Conservation (phyloP, 2,329 filamentous ascomycete species). For the Coleophoma eucalyptorum region DNA sequence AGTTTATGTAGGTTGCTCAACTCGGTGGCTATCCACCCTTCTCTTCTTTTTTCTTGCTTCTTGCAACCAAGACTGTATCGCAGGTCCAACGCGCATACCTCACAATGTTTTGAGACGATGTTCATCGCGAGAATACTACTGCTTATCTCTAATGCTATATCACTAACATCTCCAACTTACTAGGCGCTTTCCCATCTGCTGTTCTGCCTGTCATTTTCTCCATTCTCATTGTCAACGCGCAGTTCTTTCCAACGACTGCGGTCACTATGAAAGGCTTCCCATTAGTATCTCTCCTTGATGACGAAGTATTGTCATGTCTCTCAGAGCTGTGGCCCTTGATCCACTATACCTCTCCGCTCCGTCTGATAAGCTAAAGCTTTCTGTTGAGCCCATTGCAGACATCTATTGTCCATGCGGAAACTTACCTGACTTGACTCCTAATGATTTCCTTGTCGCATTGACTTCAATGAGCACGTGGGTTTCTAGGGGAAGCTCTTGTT, state of each 20-base stretch:
- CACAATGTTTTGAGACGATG: no score
- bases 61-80: no score
- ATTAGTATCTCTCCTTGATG: not conserved
- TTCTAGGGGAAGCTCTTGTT: slow-evolving; percentile 12
- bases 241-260: not conserved
- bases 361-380: slow-evolving; percentile 11
- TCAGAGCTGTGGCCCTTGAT: slow-evolving; percentile 11
- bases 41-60: no score
- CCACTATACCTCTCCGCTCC: slow-evolving; percentile 7
- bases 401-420: slow-evolving; percentile 4
- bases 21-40: no score
- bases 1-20: no score
- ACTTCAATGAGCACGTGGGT: slow-evolving; percentile 20
- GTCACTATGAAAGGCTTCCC: slow-evolving; percentile 1
- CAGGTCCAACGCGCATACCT: no score
- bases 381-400: slow-evolving; percentile 4
- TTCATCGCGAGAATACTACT: not conserved
- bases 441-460: slow-evolving; percentile 9
- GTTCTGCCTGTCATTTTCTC: no score
- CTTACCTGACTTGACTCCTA: not conserved
- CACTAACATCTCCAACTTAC: not conserved
- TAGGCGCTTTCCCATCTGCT: not conserved
- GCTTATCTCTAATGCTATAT: not conserved
- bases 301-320: slow-evolving; percentile 11
- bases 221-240: not conserved